Percentiles rank a stretch among this genome's conserved stretches.
These are phyloP conservation scores for Brassica rapa DNA, from an alignment of 345 rosid species.

Conservation along the genomic window DNA sequence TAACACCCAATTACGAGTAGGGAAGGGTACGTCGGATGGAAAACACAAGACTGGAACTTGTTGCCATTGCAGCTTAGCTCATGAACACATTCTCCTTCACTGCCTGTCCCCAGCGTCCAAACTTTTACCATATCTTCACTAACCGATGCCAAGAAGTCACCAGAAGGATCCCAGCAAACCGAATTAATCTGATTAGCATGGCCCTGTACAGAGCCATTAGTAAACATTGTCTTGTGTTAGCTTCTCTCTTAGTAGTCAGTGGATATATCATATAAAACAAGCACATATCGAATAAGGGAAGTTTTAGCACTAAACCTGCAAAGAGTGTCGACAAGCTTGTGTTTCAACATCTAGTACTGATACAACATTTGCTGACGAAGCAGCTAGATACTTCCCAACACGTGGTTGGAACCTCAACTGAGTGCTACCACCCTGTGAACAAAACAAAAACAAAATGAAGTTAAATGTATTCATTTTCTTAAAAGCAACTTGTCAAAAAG, in stretches of 20 bases:
- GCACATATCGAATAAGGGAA: not conserved
- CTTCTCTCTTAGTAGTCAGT: no score
- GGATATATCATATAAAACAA: not conserved
- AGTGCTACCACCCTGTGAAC: slow-evolving; percentile 75
- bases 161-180: slow-evolving; percentile 93
- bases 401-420: slow-evolving; percentile 94
- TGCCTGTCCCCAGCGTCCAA: slow-evolving; percentile 88
- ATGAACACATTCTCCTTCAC: slow-evolving; percentile 85
- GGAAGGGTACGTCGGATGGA: slow-evolving; percentile 74
- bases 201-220: slow-evolving; percentile 48
- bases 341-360: slow-evolving; percentile 90
- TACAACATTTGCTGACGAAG: slow-evolving; percentile 77
- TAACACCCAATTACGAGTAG: slow-evolving; percentile 89
- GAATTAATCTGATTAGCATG: slow-evolving; percentile 76
- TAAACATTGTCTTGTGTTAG: not conserved
- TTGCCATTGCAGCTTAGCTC: slow-evolving; percentile 89
- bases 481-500: not conserved
- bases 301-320: slow-evolving; percentile 56
- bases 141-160: slow-evolving; percentile 82
- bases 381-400: slow-evolving; percentile 88
- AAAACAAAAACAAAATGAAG: not conserved
- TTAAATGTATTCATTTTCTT: not conserved
- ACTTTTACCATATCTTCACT: slow-evolving; percentile 94
- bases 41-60: slow-evolving; percentile 84
- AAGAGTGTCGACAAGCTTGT: slow-evolving; percentile 63